These are phyloP conservation scores for Corylus americana DNA, from an alignment of 306 rosid species.

Conservation along the genomic window DNA sequence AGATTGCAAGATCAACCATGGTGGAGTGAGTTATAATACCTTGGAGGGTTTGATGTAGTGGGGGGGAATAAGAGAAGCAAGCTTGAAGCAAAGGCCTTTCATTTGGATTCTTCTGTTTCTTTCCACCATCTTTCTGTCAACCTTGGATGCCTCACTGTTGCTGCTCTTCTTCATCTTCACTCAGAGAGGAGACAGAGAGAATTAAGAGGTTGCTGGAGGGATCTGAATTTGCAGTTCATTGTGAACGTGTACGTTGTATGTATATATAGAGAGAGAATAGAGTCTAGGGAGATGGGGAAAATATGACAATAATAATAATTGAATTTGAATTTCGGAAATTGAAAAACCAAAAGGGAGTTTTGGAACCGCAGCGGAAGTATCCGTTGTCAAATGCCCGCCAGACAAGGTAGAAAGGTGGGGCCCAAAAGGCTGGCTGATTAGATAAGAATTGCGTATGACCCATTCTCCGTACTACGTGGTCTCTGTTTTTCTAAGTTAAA, in stretches of 20 bases:
- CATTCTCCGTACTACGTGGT: too few relatives aligned
- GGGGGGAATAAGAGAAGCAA: slow-evolving; percentile 59
- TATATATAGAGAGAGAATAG: background rate
- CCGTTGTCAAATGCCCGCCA: background rate
- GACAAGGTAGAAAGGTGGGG: background rate
- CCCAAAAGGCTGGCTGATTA: too few relatives aligned
- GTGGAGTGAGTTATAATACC: slow-evolving; percentile 21
- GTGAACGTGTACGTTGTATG: background rate
- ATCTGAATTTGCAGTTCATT: background rate
- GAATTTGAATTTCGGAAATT: background rate
- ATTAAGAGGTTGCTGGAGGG: background rate
- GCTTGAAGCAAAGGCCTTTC: slow-evolving; percentile 68
- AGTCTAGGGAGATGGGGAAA: too few relatives aligned
- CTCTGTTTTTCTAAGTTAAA: too few relatives aligned
- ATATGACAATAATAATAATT: too few relatives aligned
- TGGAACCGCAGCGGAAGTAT: background rate
- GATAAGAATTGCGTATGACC: too few relatives aligned
- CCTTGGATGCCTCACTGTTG: slow-evolving; percentile 31
- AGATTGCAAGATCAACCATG: background rate
- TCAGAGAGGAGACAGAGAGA: too few relatives aligned
- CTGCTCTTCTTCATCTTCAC: slow-evolving; percentile 33
- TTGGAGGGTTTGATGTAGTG: slow-evolving; percentile 40
- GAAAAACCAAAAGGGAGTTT: background rate
- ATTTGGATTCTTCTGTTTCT: slow-evolving; percentile 69
- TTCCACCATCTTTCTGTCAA: slow-evolving; percentile 66